Base-by-base conservation (phyloP, 129 eudicot genomes). In the Centrapalus pauciflorus region DNA sequence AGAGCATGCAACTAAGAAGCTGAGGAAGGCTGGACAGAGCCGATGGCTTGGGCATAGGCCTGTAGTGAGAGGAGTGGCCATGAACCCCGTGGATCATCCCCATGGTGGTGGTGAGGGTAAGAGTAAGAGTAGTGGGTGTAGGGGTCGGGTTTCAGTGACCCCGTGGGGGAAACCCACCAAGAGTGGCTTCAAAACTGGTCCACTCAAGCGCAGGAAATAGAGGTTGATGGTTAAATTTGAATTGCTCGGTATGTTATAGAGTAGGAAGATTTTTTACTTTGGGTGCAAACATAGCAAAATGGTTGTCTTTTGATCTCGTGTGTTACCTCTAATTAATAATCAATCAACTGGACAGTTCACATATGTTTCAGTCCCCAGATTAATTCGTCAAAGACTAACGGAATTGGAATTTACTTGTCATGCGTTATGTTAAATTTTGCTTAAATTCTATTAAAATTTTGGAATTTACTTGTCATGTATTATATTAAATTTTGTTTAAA, bases 71-170 rank as follows among this genome's bases (percentile, higher is more conserved):
- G 97, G 97, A 27, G 90, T 87, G 64, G 95, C 95, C 0, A 90
- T 82, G 93, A 90, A 90, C 65, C 95, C 95, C 1, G 78, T 87
- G 65, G 97, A 90, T 68, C 97, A 90, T 80, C 97, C 97, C 1
- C 97, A 90, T 76, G 97, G 95, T 43, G 97, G 97, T 61, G 97
- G 95, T 67, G 97, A 90, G 61, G 97, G 97, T 66, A 90, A 54
- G 74, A 91, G 94, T 75, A 87, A 87, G 81, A 85, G 96, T 77
- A 72, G 96, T 49, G 97, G 95, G 6, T 77, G 73, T 70, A 83
- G 80, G 59, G 96, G 96, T 1, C 27, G 65, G 62, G 75, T 55
- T 24, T 87, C 97, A 0, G 24, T 38, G 34, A 77, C 79, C 4
- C 97, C 97, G 0, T 91, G 96, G 96, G 96, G 96, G 5, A 87